A percentile compares a stretch with the other conserved stretches of the same genome.
These are phyloP conservation scores for Russula sp. DNA, from an alignment of 768 basidiomycete genomes.

Conservation along the genomic window DNA sequence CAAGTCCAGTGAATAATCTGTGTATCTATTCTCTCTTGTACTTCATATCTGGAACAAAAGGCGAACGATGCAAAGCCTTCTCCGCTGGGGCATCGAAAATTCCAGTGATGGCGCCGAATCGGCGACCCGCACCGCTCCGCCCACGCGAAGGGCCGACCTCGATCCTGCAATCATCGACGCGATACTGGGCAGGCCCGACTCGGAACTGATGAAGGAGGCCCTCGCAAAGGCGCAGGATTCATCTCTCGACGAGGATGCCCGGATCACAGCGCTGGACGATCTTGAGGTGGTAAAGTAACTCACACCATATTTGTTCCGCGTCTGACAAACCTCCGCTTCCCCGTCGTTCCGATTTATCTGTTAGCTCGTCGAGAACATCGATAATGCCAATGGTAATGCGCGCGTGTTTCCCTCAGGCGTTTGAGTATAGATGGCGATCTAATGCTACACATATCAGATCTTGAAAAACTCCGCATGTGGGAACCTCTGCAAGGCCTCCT, in stretches of 20 bases:
- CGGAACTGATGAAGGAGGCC: conserved; percentile 77
- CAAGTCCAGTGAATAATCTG: no score
- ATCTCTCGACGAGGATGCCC: conserved; percentile 43
- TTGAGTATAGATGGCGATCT: neutral
- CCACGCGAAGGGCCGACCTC: conserved; percentile 39
- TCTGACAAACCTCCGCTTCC: neutral
- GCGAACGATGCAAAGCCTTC: conserved; percentile 52
- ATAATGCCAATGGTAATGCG: conserved; percentile 74
- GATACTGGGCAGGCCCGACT: conserved; percentile 80
- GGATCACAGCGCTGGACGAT: conserved; percentile 70
- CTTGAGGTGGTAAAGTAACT: conserved; percentile 67
- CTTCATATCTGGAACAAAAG: neutral
- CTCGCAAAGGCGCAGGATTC: conserved; percentile 56
- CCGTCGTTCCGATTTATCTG: neutral
- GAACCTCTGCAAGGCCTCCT: conserved; percentile 62
- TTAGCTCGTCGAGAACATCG: conserved; percentile 80
- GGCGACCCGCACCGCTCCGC: conserved; percentile 30
- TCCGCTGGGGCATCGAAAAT: conserved; percentile 79
- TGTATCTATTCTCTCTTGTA: neutral
- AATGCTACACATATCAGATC: conserved; percentile 39
- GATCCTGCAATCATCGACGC: conserved; percentile 80
- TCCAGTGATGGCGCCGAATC: conserved; percentile 35
- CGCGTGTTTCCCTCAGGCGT: neutral
- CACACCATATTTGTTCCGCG: neutral
- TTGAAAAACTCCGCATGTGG: conserved; percentile 74